phyloP scores from a whole-genome alignment of 2,329 filamentous ascomycete species.

The Cladosporium sp. region DNA sequence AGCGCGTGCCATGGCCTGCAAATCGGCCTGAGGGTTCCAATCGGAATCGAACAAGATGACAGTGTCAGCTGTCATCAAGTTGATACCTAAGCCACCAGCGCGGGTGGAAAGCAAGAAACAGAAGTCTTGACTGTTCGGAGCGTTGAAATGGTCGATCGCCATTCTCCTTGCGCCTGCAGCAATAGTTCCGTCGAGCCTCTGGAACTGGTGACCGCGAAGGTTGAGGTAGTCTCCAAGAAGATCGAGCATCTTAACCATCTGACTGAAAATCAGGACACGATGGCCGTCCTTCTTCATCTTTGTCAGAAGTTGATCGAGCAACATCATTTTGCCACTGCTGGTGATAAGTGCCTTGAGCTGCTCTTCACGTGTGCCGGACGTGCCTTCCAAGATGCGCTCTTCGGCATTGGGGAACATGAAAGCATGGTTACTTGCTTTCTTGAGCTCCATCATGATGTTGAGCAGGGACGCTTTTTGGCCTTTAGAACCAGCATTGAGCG shows the following conservation, averaged over 20 bases:
- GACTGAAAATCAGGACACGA: slow-evolving; percentile 95
- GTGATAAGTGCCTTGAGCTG: slow-evolving; percentile 90
- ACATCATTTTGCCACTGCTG: slow-evolving; percentile 99
- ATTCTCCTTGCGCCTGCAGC: slow-evolving; percentile 82
- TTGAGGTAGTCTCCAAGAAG: slow-evolving; percentile 93
- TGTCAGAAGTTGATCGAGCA: slow-evolving; percentile 89
- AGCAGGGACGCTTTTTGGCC: slow-evolving; percentile 93
- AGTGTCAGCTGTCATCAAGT: slow-evolving; percentile 97
- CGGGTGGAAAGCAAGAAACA: slow-evolving; percentile 94
- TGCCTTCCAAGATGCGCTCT: slow-evolving; percentile 76
- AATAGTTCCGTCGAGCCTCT: slow-evolving; percentile 93
- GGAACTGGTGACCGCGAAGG: slow-evolving; percentile 90
- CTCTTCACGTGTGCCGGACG: slow-evolving; percentile 74
- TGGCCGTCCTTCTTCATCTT: slow-evolving; percentile 94
- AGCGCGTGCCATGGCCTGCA: slow-evolving; percentile 97
- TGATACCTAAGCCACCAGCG: slow-evolving; percentile 96
- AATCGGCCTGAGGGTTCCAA: slow-evolving; percentile 97
- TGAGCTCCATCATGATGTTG: slow-evolving; percentile 99
- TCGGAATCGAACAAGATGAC: slow-evolving; percentile 98
- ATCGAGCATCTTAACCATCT: slow-evolving; percentile 99
- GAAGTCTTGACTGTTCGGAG: slow-evolving; percentile 93
- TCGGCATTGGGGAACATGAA: slow-evolving; percentile 97
- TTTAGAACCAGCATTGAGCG: slow-evolving; percentile 83
- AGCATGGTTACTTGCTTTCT: slow-evolving; percentile 98
- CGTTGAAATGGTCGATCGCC: slow-evolving; percentile 98